Base-by-base conservation (phyloP, 2,329 filamentous ascomycete species). In the Dactylellina sp. region DNA sequence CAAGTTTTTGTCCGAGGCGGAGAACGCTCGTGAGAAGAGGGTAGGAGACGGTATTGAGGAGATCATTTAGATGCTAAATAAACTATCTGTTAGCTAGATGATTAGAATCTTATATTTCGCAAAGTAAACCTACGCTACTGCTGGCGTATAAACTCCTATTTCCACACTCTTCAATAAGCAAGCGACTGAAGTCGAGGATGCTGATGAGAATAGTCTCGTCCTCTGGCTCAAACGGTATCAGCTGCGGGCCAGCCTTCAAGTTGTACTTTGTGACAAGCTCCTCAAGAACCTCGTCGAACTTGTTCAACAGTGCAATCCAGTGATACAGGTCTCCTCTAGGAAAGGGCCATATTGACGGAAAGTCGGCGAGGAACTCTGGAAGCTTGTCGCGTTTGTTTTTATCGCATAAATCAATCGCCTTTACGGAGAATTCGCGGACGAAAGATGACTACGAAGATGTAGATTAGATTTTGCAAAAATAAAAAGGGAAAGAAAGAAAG, bases 111-210 rank as follows among this genome's bases (percentile, higher is more conserved):
- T n/a, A n/a, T 53, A 14, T 42, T 35, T 25, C 9, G 1, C 2
- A 24, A 50, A 4, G 35, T n/a, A 28, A 47, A 62, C 77, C 32
- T 77, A 79, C 78, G 77, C 89, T 86, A 80, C 94, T 98, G 84
- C 95, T 99, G 74, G 90, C 92, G 81, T 98, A 99, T 78, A 99
- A 89, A 83, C 93, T 97, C 77, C 96, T 87, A 80, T 99, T 99
- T 71, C 94, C 95, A 81, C 95, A 99, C 80, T 97, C 95, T 80
- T 98, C 92, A 57, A 98, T 83, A 28, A 99, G 85, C 81, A 96
- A 87, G 75, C 90, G 88, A 20, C 93, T 97, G 81, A 99, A 99
- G 77, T 87, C 85, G 72, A 99, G 84, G 61, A 98, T 86, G 28
- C 87, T 85, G 80, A 96, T 89, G 64, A 98, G 83, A 75, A 99